phyloP scores from a whole-genome alignment of 257 asterid species.

The Solanum pinnatisectum region DNA sequence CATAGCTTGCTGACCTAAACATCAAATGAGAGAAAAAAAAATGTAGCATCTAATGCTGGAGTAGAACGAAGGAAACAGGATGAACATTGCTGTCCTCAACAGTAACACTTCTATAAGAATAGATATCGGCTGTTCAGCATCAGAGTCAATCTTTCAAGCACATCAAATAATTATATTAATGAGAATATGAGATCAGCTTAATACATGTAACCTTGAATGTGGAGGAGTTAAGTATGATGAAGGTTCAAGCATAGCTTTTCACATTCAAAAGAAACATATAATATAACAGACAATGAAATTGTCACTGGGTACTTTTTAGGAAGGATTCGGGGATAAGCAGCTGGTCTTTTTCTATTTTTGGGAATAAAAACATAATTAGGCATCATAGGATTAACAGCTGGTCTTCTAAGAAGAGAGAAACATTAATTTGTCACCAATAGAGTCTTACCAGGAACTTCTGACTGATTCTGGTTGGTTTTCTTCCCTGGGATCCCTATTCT shows the following conservation, averaged over 20 bases:
- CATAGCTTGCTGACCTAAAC: background rate
- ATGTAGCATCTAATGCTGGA: background rate
- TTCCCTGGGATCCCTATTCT: constrained; percentile 13
- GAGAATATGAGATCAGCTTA: background rate
- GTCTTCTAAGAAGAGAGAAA: background rate
- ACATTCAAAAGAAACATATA: background rate
- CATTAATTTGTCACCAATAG: background rate
- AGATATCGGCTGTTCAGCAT: background rate
- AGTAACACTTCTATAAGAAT: background rate
- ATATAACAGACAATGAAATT: background rate
- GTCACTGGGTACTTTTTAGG: background rate
- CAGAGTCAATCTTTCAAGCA: background rate
- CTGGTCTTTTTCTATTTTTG: background rate
- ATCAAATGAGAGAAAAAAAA: background rate
- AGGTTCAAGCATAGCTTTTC: background rate
- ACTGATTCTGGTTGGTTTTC: constrained; percentile 21
- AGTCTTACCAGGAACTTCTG: constrained; percentile 23
- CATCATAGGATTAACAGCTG: background rate
- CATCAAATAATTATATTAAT: background rate
- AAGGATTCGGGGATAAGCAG: background rate
- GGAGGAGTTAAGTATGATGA: background rate
- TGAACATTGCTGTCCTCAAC: background rate
- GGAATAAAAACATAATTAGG: background rate
- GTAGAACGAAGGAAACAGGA: background rate
- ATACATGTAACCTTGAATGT: background rate